Base-by-base conservation (phyloP, 2,329 filamentous ascomycete genomes). In the Colletotrichum sp. region DNA sequence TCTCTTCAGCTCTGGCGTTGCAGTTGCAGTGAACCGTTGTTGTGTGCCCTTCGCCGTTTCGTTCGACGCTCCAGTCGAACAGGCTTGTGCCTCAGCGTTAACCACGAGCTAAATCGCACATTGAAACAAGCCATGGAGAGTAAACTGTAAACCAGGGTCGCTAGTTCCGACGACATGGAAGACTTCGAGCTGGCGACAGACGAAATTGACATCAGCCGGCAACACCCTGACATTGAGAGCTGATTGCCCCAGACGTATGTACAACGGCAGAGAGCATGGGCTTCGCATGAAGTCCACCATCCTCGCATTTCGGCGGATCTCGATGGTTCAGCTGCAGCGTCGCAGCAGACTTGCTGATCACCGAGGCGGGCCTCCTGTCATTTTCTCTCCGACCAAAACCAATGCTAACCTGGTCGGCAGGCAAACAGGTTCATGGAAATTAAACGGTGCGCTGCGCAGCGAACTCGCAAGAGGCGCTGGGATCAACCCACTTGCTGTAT, bases 261-360 rank as follows among this genome's bases (percentile, higher is more conserved):
- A 52, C 39, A 62, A 28, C 30, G 55, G 65, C 36, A 63, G 63
- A 24, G 39, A 63, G 57, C 62, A 66, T 68, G 32, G 55, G 3
- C 30, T 36, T 28, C 22, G 73, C 44, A 75, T 64, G 44, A 64
- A 72, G 55, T 15, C 36, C 28, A 60, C 48, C 36, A 63, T 30
- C 39, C 68, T 72, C 55, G 72, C 68, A 63, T 62, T 26, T 63
- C 18, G 36, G 62, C 57, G 62, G 48, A 71, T 66, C 68, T 57
- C 34, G 62, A 69, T 67, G 60, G 32, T 26, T 60, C 60, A 66
- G 32, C 68, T 66, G 68, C 60, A 66, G 72, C 69, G 68, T 72
- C 39, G 68, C 72, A 68, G 69, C 64, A 52, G 52, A 67, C 72
- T 28, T 39, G 72, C 36, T 72, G 72, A 75, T 72, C 69, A 48